These are phyloP conservation scores for Triglochin maritima DNA, from an alignment of 106 monocot species.

Conservation along the genomic window DNA sequence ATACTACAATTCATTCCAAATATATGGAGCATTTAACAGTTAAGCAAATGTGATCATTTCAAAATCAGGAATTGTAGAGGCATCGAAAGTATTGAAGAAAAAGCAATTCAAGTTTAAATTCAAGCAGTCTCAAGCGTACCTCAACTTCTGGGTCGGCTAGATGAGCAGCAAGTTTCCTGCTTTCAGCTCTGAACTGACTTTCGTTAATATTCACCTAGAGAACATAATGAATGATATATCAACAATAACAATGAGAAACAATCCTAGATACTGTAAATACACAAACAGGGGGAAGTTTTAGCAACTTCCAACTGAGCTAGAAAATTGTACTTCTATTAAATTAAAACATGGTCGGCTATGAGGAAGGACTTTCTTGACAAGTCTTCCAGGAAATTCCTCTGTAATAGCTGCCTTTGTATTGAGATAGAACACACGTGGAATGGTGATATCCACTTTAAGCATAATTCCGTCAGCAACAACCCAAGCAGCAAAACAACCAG, in stretches of 20 bases:
- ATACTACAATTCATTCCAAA: too few relatives aligned
- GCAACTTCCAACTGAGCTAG: not conserved
- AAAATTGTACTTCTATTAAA: slow-evolving; percentile 64
- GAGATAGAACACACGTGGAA: slow-evolving; percentile 84
- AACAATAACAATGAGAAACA: not conserved
- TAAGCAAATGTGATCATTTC: too few relatives aligned
- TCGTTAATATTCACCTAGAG: slow-evolving; percentile 64
- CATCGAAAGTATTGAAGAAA: too few relatives aligned
- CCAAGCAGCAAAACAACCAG: slow-evolving; percentile 80
- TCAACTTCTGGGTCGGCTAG: slow-evolving; percentile 95
- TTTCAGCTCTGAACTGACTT: slow-evolving; percentile 67
- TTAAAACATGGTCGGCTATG: slow-evolving; percentile 72
- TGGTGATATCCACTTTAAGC: slow-evolving; percentile 58
- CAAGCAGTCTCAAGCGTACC: slow-evolving; percentile 18
- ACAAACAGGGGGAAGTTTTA: too few relatives aligned
- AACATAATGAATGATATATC: not conserved
- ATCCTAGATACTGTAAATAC: too few relatives aligned
- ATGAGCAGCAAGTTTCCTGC: slow-evolving; percentile 80
- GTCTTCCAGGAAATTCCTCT: slow-evolving; percentile 89
- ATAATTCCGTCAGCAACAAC: slow-evolving; percentile 74
- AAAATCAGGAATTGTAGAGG: too few relatives aligned
- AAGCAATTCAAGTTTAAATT: too few relatives aligned
- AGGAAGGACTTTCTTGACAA: slow-evolving; percentile 89
- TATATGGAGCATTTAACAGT: too few relatives aligned
- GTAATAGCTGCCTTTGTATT: slow-evolving; percentile 75